These are phyloP conservation scores for Paramyrothecium sp. DNA, from an alignment of 2,329 filamentous ascomycete genomes.

Conservation along the genomic window DNA sequence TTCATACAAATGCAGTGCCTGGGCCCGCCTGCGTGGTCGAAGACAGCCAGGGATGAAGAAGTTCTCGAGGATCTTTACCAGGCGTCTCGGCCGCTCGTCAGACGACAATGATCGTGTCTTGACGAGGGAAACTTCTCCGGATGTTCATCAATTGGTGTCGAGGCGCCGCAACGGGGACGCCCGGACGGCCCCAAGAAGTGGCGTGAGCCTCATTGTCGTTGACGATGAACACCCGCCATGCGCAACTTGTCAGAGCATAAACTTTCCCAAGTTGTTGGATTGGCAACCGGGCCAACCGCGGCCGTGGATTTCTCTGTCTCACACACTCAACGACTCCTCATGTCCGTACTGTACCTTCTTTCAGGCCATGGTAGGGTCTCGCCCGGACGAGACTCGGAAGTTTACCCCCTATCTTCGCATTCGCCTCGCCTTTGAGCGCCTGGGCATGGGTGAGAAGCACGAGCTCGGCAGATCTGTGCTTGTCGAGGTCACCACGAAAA, in stretches of 20 bases:
- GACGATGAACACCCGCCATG: slow-evolving; percentile 26
- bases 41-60: slow-evolving; percentile 28
- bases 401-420: slow-evolving; percentile 37
- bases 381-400: slow-evolving; percentile 25
- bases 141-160: slow-evolving; percentile 32
- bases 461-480: slow-evolving; percentile 31
- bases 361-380: slow-evolving; percentile 28
- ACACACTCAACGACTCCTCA: slow-evolving; percentile 23
- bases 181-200: slow-evolving; percentile 22
- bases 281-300: slow-evolving; percentile 32
- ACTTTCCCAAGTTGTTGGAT: slow-evolving; percentile 32
- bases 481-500: slow-evolving; percentile 34
- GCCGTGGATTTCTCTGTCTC: slow-evolving; percentile 34
- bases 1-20: not conserved
- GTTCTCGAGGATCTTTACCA: slow-evolving; percentile 33
- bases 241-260: slow-evolving; percentile 29
- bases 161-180: slow-evolving; percentile 17
- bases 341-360: slow-evolving; percentile 39
- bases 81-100: slow-evolving; percentile 24
- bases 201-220: slow-evolving; percentile 23
- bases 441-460: slow-evolving; percentile 34
- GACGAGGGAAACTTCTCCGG: slow-evolving; percentile 22
- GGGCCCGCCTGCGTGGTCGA: slow-evolving; percentile 6
- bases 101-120: slow-evolving; percentile 11
- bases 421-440: slow-evolving; percentile 34